A percentile compares a stretch with the other conserved stretches of the same genome.
These are phyloP conservation scores for Trichosporon sp. DNA, from an alignment of 1,284 basidiomycete species.

Conservation along the genomic window DNA sequence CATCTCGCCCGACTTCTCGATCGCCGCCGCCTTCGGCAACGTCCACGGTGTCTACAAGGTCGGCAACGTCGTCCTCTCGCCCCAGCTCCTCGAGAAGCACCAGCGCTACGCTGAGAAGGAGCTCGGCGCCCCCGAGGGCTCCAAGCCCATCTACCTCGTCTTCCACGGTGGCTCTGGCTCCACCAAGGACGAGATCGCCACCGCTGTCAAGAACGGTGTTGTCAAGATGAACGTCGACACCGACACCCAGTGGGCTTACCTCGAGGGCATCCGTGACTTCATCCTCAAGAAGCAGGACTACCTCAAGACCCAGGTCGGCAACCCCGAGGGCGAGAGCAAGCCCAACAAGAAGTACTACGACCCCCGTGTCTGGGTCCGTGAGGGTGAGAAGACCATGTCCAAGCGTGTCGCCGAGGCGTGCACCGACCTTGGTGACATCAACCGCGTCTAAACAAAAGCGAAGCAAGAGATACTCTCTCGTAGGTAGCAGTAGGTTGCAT, in stretches of 20 bases:
- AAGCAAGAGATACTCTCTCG: not conserved
- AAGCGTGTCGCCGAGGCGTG: slow-evolving; percentile 91
- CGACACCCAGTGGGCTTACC: slow-evolving; percentile 71
- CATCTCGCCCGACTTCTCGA: slow-evolving; percentile 93
- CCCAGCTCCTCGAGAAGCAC: slow-evolving; percentile 90
- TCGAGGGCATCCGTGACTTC: slow-evolving; percentile 87
- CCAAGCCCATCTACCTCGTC: slow-evolving; percentile 86
- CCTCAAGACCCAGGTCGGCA: slow-evolving; percentile 84
- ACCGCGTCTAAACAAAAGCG: slow-evolving; percentile 43
- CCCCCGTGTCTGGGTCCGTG: slow-evolving; percentile 95
- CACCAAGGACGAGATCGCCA: slow-evolving; percentile 92
- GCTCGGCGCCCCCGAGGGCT: slow-evolving; percentile 64
- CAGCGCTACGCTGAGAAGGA: slow-evolving; percentile 76
- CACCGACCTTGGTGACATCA: slow-evolving; percentile 79
- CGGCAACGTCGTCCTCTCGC: slow-evolving; percentile 88
- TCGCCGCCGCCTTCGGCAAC: slow-evolving; percentile 90
- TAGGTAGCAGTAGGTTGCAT: slow-evolving; percentile 21
- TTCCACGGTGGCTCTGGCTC: slow-evolving; percentile 99
- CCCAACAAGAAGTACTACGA: slow-evolving; percentile 98
- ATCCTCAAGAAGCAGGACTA: slow-evolving; percentile 80
- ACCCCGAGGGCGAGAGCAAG: slow-evolving; percentile 90
- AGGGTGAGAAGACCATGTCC: slow-evolving; percentile 93
- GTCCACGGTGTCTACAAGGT: slow-evolving; percentile 96
- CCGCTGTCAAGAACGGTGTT: slow-evolving; percentile 88
- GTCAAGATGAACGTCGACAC: slow-evolving; percentile 98